Conservation (phyloP, 352 stramenopile species). For the Globisporangium acanthophoron region DNA sequence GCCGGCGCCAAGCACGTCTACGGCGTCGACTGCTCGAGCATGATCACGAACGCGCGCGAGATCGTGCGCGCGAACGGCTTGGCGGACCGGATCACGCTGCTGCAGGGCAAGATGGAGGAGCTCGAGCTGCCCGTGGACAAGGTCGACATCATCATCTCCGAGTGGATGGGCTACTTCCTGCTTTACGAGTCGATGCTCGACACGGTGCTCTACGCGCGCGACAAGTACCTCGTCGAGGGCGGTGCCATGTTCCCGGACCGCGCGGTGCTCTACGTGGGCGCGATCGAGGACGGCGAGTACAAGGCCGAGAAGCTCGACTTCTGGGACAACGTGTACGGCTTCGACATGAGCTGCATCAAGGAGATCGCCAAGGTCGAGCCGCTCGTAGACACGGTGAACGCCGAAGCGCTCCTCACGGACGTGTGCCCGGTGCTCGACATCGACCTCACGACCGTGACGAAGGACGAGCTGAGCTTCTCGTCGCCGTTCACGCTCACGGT, state of each 20-base stretch:
- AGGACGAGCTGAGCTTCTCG: slow-evolving; percentile 93
- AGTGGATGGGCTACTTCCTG: slow-evolving; percentile 99
- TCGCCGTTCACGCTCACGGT: slow-evolving; percentile 88
- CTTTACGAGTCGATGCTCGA: slow-evolving; percentile 98
- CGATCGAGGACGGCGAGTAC: slow-evolving; percentile 95
- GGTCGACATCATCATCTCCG: slow-evolving; percentile 97
- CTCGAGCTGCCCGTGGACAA: slow-evolving; percentile 91
- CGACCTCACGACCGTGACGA: slow-evolving; percentile 89
- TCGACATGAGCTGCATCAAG: slow-evolving; percentile 99
- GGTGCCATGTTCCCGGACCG: slow-evolving; percentile 96
- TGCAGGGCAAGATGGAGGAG: slow-evolving; percentile 94
- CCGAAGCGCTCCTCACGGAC: slow-evolving; percentile 88
- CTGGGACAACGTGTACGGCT: slow-evolving; percentile 99
- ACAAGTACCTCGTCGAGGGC: slow-evolving; percentile 94
- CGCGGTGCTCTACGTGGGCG: slow-evolving; percentile 93
- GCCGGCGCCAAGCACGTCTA: slow-evolving; percentile 90
- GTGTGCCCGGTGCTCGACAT: slow-evolving; percentile 91
- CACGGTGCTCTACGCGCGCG: slow-evolving; percentile 93
- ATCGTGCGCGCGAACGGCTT: slow-evolving; percentile 96
- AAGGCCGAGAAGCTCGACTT: slow-evolving; percentile 93
- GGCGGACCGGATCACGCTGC: slow-evolving; percentile 87
- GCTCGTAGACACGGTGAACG: slow-evolving; percentile 96
- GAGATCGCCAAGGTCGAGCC: slow-evolving; percentile 96
- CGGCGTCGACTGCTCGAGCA: slow-evolving; percentile 94
- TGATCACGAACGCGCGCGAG: slow-evolving; percentile 97